Conservation (phyloP, 441 rosid species). For the Erysimum pusillum region DNA sequence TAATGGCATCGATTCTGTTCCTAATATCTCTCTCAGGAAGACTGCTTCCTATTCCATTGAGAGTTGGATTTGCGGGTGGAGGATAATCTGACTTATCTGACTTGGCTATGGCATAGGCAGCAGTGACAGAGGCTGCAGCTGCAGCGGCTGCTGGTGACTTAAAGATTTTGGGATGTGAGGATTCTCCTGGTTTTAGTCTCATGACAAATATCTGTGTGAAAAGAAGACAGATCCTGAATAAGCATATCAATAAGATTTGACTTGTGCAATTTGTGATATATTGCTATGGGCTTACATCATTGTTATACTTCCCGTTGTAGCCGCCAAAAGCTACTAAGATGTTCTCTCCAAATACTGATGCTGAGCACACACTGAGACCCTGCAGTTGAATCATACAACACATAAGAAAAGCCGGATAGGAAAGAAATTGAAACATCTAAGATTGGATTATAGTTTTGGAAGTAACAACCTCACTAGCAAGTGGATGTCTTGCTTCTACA, state of each 20-base stretch:
- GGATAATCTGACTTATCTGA: constrained; percentile 77
- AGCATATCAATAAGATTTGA: constrained; percentile 12
- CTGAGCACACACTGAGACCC: constrained; percentile 95
- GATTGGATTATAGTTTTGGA: neutral
- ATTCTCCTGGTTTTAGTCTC: constrained; percentile 77
- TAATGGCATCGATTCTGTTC: constrained; percentile 61
- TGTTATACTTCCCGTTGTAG: constrained; percentile 92
- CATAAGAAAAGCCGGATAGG: constrained; percentile 24
- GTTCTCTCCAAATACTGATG: constrained; percentile 68
- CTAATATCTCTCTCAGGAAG: constrained; percentile 51
- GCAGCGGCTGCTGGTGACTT: constrained; percentile 98
- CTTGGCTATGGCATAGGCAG: constrained; percentile 92
- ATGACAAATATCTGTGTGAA: constrained; percentile 71
- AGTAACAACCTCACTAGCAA: constrained; percentile 90
- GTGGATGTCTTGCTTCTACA: constrained; percentile 89
- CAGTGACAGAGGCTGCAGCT: constrained; percentile 97
- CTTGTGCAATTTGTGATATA: constrained; percentile 14
- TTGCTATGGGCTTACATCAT: constrained; percentile 63
- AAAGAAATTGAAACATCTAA: constrained; percentile 6
- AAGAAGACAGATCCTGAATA: constrained; percentile 25
- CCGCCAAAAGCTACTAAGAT: constrained; percentile 96
- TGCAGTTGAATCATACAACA: constrained; percentile 48
- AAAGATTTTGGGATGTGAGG: constrained; percentile 76
- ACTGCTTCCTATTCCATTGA: constrained; percentile 52
- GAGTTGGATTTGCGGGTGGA: constrained; percentile 50